Evolutionary conservation across 371 early-diverging fungal genomes (phyloP).

Genomic region (Apophysomyces trapeziformis): DNA sequence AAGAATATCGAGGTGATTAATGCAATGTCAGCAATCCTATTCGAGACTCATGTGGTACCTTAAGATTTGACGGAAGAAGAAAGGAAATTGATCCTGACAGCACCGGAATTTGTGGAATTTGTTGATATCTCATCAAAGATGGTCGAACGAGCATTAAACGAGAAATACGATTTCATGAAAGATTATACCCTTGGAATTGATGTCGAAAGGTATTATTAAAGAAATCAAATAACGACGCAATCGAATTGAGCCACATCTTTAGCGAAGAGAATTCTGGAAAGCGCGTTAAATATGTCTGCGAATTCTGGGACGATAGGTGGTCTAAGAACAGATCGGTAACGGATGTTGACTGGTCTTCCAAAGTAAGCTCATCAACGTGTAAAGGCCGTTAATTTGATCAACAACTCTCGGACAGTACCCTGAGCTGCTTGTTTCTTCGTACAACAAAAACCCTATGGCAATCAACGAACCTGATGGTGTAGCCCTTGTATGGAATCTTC

Average conservation of each 20-base stretch:
- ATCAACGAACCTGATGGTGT: conserved; percentile 94
- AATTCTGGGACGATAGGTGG: conserved; percentile 85
- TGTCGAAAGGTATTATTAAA: conserved; percentile 52
- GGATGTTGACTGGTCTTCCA: conserved; percentile 91
- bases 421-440: conserved; percentile 86
- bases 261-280: conserved; percentile 72
- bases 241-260: not conserved
- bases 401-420: conserved; percentile 61
- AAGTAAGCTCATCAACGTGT: conserved; percentile 49
- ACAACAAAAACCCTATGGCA: conserved; percentile 86
- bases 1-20: conserved; percentile 41
- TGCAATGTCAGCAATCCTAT: not conserved
- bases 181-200: conserved; percentile 88
- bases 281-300: conserved; percentile 69
- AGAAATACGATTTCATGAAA: conserved; percentile 88
- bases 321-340: conserved; percentile 87
- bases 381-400: not conserved
- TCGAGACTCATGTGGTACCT: not conserved
- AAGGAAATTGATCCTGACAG: conserved; percentile 67
- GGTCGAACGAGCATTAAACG: conserved; percentile 89
- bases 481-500: conserved; percentile 92
- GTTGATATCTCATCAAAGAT: conserved; percentile 86
- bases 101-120: conserved; percentile 84
- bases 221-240: not conserved
- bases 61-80: conserved; percentile 88